Base-by-base conservation (phyloP, 345 rosid species). In the Moricandia moricandioides region DNA sequence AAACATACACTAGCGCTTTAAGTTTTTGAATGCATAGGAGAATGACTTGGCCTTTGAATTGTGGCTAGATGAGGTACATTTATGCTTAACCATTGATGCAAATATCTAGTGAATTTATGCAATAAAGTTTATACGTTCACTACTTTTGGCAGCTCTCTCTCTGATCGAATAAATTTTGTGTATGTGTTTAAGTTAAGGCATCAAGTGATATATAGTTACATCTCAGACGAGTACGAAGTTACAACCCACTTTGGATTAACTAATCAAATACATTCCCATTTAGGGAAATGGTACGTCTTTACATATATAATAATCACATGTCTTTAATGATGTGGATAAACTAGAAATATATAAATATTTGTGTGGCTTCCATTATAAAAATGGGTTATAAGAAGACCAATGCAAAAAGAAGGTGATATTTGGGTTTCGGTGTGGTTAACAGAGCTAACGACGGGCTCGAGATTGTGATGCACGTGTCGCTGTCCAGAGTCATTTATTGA, bases 401-500 rank as follows among this genome's bases (percentile, higher is more conserved):
- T 58, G 78, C 62, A 33, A 35, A 60, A 54, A 30, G 66, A 62
- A 30, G 57, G 13, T 69, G 63, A 40, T 37, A 6, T 54, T 62
- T 69, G 65, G 55, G 73, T 60, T 75, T 62, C 57, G 62, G 52
- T 63, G 70, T 51, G 51, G 59, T 69, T 76, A 70, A 55, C 65
- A 69, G 79, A 76, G 75, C 70, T 69, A 17, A 62, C 75, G 75
- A 55, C 70, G 70, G 80, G 80, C 71, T 77, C 80, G 80, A 77
- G 80, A 77, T 70, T 14, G 40, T 17, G 54, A 77, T 29, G 80
- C 80, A 77, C 75, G 71, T 64, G 75, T 77, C 80, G 39, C 52
- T 70, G 80, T 77, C 67, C 49, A 76, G 40, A 69, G 65, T 11
- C 75, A 62, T 76, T 64, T 63, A 34, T 70, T 69, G 10, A 69